Evolutionary conservation across 208 protist species (phyloP), one percentile per base, ranked within the genome.

Genomic region (Trypanosomatidae sp.): DNA sequence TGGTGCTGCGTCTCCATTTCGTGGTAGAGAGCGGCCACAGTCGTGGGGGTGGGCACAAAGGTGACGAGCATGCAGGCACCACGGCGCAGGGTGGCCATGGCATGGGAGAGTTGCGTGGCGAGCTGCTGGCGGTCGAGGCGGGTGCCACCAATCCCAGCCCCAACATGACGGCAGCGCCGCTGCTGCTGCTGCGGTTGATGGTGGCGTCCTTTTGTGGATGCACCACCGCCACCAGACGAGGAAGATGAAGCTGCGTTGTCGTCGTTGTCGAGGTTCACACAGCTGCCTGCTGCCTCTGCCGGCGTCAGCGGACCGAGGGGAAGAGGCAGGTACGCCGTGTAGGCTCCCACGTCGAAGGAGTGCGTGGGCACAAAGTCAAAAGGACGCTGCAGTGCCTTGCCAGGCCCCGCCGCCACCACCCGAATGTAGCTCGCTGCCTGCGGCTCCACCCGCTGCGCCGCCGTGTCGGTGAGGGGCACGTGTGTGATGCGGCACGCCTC

Each of bases 331-430:
- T 80, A 78, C 25, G 82, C 81, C 36, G 90, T 94, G 77, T 86
- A 92, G 25, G 79, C 80, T 1, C 77, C 89, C 6, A 94, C 73
- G 69, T 80, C 79, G 60, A 88, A 86, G 64, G 85, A 84, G 58
- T 83, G 70, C 41, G 74, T 62, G n/a, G 81, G 80, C 4, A 94
- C 67, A 9, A 70, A 66, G 33, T 66, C 80, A 33, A 94, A 82
- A 13, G 87, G 87, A 30, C 83, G 69, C 12, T 44, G 53, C 12
- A 85, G 62, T 15, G 77, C 68, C n/a, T 62, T 67, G 4, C 82
- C 72, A 3, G 77, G 66, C 43, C 67, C 56, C 22, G 70, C 69
- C 22, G 83, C 80, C 4, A 91, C 84, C 3, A 86, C 56, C 0
- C 81, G 84, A 43, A 88, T 69, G 52, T 90, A 84, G 66, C 68